Evolutionary conservation across 306 rosid genomes (phyloP).

Genomic region (Comarum palustre): DNA sequence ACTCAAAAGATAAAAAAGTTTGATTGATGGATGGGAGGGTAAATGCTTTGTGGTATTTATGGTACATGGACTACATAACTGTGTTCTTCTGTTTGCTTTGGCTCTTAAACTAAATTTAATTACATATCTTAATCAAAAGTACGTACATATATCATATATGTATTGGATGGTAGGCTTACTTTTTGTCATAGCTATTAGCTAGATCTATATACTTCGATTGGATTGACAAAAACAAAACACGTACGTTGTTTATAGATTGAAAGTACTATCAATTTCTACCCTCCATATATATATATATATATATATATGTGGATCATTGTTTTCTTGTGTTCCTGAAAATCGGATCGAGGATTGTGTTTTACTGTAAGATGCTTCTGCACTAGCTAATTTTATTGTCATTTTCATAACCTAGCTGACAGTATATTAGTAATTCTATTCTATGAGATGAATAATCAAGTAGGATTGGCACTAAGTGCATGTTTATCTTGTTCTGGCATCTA

Average conservation of each 20-base stretch:
- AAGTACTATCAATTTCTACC: not conserved
- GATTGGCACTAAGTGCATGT: constrained; percentile 19
- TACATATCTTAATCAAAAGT: constrained; percentile 1
- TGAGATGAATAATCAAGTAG: not conserved
- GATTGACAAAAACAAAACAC: not conserved
- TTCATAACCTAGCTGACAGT: not conserved
- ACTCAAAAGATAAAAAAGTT: not conserved
- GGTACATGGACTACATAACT: constrained; percentile 24
- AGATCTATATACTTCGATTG: too few relatives aligned
- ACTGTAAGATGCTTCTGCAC: not conserved
- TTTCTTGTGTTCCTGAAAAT: constrained; percentile 2
- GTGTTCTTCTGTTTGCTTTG: not conserved
- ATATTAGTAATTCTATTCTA: not conserved
- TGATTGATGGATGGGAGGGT: constrained; percentile 23
- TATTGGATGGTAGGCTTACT: not conserved
- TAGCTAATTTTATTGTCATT: not conserved
- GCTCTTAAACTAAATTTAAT: not conserved
- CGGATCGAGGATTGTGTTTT: not conserved
- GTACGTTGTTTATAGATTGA: constrained; percentile 3
- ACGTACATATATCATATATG: not conserved
- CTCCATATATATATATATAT: too few relatives aligned
- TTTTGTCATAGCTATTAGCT: too few relatives aligned
- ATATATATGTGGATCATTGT: not conserved
- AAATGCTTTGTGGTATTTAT: constrained; percentile 34
- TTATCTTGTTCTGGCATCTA: not conserved